phyloP scores from a whole-genome alignment of 23 red algal genomes.

The Gracilaria domingensis region DNA sequence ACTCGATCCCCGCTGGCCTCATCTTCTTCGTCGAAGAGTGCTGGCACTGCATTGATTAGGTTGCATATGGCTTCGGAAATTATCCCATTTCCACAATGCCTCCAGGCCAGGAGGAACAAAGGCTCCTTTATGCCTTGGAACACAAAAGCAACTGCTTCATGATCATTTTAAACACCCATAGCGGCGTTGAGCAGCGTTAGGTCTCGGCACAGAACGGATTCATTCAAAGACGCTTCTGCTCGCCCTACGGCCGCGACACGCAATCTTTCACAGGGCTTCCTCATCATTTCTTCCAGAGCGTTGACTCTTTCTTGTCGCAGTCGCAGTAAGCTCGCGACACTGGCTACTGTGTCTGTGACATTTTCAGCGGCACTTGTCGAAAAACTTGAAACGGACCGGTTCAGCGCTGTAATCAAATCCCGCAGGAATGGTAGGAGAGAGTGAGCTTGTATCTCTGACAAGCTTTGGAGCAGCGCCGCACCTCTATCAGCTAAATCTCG shows the following conservation, averaged over 20 bases:
- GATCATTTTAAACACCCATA: slow-evolving; percentile 19
- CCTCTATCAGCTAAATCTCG: not conserved
- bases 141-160: slow-evolving; percentile 11
- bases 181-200: not conserved
- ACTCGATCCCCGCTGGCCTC: not conserved
- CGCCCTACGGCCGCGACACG: not conserved
- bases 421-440: not conserved
- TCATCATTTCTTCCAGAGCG: slow-evolving; percentile 5
- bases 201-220: not conserved
- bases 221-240: not conserved
- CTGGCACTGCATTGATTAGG: slow-evolving; percentile 20
- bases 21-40: slow-evolving; percentile 40
- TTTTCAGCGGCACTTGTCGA: slow-evolving; percentile 3
- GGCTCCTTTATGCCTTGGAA: slow-evolving; percentile 16
- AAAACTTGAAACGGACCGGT: not conserved
- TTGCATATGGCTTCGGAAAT: slow-evolving; percentile 39
- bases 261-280: slow-evolving; percentile 19
- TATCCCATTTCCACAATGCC: slow-evolving; percentile 1
- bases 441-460: not conserved
- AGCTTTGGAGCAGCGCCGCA: not conserved
- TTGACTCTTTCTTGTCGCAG: slow-evolving; percentile 14
- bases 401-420: slow-evolving; percentile 7
- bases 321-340: not conserved
- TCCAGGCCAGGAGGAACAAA: not conserved
- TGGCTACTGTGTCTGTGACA: slow-evolving; percentile 6